Evolutionary conservation across 2,329 filamentous ascomycete genomes (phyloP), one percentile per base, ranked within the genome.

Genomic region (Aspergillus jensenii): DNA sequence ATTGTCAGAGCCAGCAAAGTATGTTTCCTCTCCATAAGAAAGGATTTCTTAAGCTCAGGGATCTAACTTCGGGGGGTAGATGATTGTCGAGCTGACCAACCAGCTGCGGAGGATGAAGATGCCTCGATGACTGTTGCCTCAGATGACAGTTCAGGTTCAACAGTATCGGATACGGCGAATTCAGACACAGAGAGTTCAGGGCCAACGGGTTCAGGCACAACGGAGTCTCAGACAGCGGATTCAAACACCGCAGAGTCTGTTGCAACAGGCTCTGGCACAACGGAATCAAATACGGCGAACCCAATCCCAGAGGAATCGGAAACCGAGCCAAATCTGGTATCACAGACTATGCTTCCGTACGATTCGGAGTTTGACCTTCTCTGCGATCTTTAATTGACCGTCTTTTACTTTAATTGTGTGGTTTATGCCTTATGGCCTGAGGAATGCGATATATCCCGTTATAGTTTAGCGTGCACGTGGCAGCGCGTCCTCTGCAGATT

Each of bases 361-460:
- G 62, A 66, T 56, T 54, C 54, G 8, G 59, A 67, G n/a, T 66
- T 59, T 39, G 63, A 66, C 39, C 40, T 65, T 39, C 49, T 65
- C 15, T 66, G 61, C 17, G 65, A 67, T 54, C 43, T 65, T 6
- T 59, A 35, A 54, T 2, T 11, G 37, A 40, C 15, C 11, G 25
- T 41, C 25, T 49, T 21, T 49, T 4, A 47, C 35, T 4, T 43
- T 8, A 31, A 35, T 45, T 19, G 27, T 45, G n/a, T 37, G 31
- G 14, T 31, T 33, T n/a, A 19, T 55, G 27, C 15, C 43, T 61
- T 55, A 49, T 51, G 53, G 59, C 65, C 65, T 67, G 56, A 65
- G 65, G 62, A 67, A 67, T 62, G 60, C 41, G 39, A 62, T 64
- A 63, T 63, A 45, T 53, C 59, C 60, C 31, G 19, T 47, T 56